Evolutionary conservation across 192 early-diverging fungal species (phyloP).

Genomic region (Helicostylum pulchrum): DNA sequence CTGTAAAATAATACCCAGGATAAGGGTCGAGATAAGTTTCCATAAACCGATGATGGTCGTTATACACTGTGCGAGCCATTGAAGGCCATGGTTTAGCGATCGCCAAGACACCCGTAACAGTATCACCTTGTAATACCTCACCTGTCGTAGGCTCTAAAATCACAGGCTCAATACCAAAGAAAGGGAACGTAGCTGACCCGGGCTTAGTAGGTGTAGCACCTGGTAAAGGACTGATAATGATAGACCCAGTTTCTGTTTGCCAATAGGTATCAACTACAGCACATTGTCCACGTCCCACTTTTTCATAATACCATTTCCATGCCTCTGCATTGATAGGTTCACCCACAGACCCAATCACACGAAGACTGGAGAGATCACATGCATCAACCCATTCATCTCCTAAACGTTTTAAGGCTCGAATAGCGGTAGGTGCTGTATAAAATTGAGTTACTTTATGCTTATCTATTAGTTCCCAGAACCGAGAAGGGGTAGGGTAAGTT

Average conservation of each 20-base stretch:
- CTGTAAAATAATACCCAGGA: conserved; percentile 92
- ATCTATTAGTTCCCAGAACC: conserved; percentile 81
- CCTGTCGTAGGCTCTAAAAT: conserved; percentile 86
- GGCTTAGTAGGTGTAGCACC: conserved; percentile 89
- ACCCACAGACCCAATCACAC: conserved; percentile 92
- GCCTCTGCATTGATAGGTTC: conserved; percentile 98
- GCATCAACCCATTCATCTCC: conserved; percentile 76
- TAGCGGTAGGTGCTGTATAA: conserved; percentile 97
- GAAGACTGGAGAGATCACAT: conserved; percentile 77
- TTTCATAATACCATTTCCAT: conserved; percentile 94
- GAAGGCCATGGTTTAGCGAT: conserved; percentile 86
- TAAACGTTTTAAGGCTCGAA: conserved; percentile 84
- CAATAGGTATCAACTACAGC: conserved; percentile 97
- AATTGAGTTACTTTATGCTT: conserved; percentile 94
- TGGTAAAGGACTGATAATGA: conserved; percentile 85
- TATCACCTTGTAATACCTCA: conserved; percentile 73
- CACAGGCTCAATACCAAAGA: conserved; percentile 90
- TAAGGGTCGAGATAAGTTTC: conserved; percentile 92
- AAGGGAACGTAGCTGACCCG: conserved; percentile 92
- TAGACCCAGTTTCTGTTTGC: conserved; percentile 94
- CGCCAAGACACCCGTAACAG: conserved; percentile 88
- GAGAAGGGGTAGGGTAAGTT: conserved; percentile 82
- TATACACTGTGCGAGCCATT: conserved; percentile 91
- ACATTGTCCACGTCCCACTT: conserved; percentile 81
- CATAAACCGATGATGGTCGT: conserved; percentile 87